Evolutionary conservation across 257 asterid species (phyloP), one percentile per base, ranked within the genome.

Genomic region (Penstemon eatonii): DNA sequence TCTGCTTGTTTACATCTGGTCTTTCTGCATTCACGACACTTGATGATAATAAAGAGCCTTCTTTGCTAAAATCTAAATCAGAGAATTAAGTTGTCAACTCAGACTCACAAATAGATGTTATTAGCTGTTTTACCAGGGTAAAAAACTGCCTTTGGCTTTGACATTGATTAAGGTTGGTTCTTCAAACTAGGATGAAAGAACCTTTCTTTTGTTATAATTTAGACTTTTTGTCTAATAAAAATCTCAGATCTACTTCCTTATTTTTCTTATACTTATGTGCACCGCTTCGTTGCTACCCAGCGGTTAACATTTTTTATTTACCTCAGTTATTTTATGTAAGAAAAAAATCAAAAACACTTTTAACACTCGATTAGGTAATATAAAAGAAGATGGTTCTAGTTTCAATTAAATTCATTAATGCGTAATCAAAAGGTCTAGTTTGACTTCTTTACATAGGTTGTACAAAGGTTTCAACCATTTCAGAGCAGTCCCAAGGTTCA

Each of bases 401-500:
- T 8, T 40, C 18, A 53, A 10, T 53, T 66, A 41, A 52, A 40
- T 40, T 18, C 37, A 38, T 41, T 52, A 41, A 8, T 18, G 52
- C 19, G 11, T 13, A 40, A 41, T 12, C 53, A 41, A 11, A 41
- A 5, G 18, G 39, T 66, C 52, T 44, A 66, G 52, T 40, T 66
- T 66, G 61, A 61, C 52, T 40, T 52, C 61, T 66, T 64, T 51
- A 39, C 69, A 38, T 10, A n/a, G 15, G 49, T 49, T 65, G 38
- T 38, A 8, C 18, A 37, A 13, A 50, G 40, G 49, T 50, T 18
- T 43, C 44, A 52, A 53, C 15, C 62, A 33, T 56, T 43, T 54
- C 36, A 7, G 40, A 53, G 8, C 53, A 66, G 40, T 40, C 38
- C 62, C 41, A 4, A 52, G 44, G 8, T 6, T 52, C 15, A 40